A percentile compares a stretch with the other conserved stretches of the same genome.
Conservation (phyloP, 2,329 filamentous ascomycete species). For the Exophiala calicioides region DNA sequence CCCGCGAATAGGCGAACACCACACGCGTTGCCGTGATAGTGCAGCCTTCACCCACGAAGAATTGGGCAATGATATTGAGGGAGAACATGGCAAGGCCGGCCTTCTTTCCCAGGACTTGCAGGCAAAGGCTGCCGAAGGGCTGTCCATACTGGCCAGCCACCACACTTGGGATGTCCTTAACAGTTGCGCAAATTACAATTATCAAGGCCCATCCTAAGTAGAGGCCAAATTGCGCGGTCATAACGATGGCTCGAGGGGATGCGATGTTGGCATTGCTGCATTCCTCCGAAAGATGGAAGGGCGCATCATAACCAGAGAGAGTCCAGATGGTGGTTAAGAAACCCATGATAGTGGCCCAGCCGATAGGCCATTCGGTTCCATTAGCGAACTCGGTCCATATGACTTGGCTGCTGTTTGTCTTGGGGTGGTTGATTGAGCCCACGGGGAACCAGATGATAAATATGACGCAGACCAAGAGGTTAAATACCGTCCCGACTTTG, state of each 20-base stretch:
- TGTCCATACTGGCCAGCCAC: conserved; percentile 36
- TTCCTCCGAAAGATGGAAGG: conserved; percentile 38
- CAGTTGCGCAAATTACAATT: conserved; percentile 36
- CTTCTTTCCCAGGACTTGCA: conserved; percentile 36
- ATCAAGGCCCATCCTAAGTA: conserved; percentile 34
- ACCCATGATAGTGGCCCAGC: conserved; percentile 39
- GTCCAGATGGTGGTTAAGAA: conserved; percentile 46
- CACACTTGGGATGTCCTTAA: conserved; percentile 35
- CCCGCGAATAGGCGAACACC: conserved; percentile 36
- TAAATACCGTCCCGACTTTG: conserved; percentile 34
- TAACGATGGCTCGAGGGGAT: conserved; percentile 36
- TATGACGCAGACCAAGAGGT: conserved; percentile 36
- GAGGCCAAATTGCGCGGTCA: conserved; percentile 35
- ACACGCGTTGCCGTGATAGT: conserved; percentile 35
- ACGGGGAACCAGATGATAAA: conserved; percentile 41
- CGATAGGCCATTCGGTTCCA: conserved; percentile 37
- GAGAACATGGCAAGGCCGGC: conserved; percentile 37
- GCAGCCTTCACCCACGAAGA: conserved; percentile 36
- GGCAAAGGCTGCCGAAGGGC: conserved; percentile 35
- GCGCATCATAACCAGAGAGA: conserved; percentile 35
- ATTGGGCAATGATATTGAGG: conserved; percentile 36
- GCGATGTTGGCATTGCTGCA: conserved; percentile 38
- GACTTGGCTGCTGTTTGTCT: conserved; percentile 38
- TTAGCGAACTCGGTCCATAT: conserved; percentile 32
- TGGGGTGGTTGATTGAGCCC: conserved; percentile 35